Base-by-base conservation (phyloP, 2,329 filamentous ascomycete species). In the Ophiosphaerella narmari region DNA sequence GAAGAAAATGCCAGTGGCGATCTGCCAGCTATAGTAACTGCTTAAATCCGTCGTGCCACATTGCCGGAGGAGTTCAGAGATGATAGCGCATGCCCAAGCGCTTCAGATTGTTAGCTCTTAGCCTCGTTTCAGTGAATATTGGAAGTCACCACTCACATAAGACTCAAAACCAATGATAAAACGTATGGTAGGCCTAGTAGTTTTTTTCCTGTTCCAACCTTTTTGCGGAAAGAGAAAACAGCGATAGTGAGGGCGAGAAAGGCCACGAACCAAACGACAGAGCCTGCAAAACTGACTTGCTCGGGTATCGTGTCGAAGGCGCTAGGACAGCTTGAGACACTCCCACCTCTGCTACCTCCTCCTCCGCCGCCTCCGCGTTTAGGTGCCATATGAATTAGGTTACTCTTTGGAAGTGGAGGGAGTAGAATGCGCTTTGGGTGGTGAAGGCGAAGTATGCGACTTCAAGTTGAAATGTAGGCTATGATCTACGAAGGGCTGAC, bases 151-250 rank as follows among this genome's bases (percentile, higher is more conserved):
- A 58, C 65, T 59, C 48, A 69, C 67, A 64, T 8, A 11, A 66
- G 35, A 16, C 45, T 39, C 34, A 56, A 50, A 21, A 53, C 39
- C 0, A 65, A 31, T 1, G 62, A 45, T 2, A 52, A 1, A 11
- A 60, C 36, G 21, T 59, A 68, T 2, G 60, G 40, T 9, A 36
- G 21, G 7, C 66, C 65, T 4, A 65, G 16, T 7, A 72, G 46
- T 14, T 49, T 61, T 43, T 57, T 66, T 4, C 63, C 55, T 24
- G 54, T 43, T 16, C 55, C 46, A 44, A 41, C 43, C n/a, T 50
- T 58, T 48, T 59, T 67, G 23, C 55, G 59, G 3, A 65, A 35
- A 7, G 54, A 46, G 44, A 45, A 63, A 4, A 58, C 8, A 3
- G 48, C 38, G 33, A 68, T 48, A 12, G 60, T 18, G 14, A 57